These are phyloP conservation scores for Xylariomycetidae sp. DNA, from an alignment of 2,329 filamentous ascomycete species.

Conservation along the genomic window DNA sequence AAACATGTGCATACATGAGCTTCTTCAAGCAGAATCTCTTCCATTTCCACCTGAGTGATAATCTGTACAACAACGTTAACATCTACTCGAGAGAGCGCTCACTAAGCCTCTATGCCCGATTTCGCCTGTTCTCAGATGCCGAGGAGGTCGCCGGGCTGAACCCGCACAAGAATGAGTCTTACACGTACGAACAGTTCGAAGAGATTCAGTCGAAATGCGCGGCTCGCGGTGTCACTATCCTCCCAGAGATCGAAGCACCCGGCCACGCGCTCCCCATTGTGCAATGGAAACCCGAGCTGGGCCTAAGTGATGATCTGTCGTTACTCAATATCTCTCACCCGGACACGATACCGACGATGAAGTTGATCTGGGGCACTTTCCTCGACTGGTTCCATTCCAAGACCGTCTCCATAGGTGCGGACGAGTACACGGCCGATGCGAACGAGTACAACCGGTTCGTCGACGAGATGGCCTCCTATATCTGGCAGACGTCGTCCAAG, in stretches of 20 bases:
- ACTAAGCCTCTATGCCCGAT: slow-evolving; percentile 48
- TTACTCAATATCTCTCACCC: slow-evolving; percentile 52
- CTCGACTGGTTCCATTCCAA: slow-evolving; percentile 53
- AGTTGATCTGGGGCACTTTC: slow-evolving; percentile 49
- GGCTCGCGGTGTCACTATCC: slow-evolving; percentile 49
- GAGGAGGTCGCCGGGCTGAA: slow-evolving; percentile 44
- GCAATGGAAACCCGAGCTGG: slow-evolving; percentile 56
- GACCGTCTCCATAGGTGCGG: slow-evolving; percentile 51
- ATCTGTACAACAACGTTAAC: slow-evolving; percentile 44
- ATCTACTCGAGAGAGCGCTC: slow-evolving; percentile 44
- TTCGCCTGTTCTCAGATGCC: slow-evolving; percentile 47
- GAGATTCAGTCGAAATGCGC: slow-evolving; percentile 48
- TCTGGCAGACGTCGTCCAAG: slow-evolving; percentile 36
- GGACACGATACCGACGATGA: slow-evolving; percentile 47
- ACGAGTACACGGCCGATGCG: slow-evolving; percentile 45
- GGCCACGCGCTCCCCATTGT: slow-evolving; percentile 53
- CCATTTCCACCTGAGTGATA: slow-evolving; percentile 55
- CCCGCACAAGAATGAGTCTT: slow-evolving; percentile 49
- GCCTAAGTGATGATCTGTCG: slow-evolving; percentile 39
- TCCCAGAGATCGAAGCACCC: slow-evolving; percentile 57
- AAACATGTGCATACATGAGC: slow-evolving; percentile 56
- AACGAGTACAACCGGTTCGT: slow-evolving; percentile 50
- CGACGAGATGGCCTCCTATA: slow-evolving; percentile 44
- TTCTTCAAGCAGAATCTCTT: slow-evolving; percentile 59
- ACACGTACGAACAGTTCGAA: slow-evolving; percentile 46